These are phyloP conservation scores for Phalaenopsis aphrodite DNA, from an alignment of 106 monocot genomes.

Conservation along the genomic window DNA sequence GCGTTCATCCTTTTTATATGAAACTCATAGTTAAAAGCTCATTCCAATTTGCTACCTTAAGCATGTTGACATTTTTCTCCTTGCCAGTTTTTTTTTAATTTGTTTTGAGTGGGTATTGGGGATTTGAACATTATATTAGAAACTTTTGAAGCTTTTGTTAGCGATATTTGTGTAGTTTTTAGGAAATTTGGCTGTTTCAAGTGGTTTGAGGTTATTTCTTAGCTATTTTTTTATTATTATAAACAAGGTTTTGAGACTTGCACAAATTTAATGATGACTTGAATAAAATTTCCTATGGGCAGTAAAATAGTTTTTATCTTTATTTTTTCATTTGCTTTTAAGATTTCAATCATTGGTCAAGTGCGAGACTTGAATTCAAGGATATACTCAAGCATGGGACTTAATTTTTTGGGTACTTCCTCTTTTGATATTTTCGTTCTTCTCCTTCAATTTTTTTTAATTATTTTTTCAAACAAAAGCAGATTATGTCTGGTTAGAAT, in stretches of 20 bases:
- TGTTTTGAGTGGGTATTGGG: too few species aligned
- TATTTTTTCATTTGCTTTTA: not conserved
- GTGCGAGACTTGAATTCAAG: not conserved
- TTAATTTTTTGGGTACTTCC: not conserved
- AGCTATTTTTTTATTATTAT: not conserved
- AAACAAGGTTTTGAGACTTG: not conserved
- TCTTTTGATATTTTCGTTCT: not conserved
- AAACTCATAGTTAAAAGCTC: too few species aligned
- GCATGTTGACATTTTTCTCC: not conserved
- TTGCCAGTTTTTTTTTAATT: not conserved
- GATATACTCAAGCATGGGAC: not conserved
- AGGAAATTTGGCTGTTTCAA: not conserved
- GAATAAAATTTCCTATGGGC: not conserved
- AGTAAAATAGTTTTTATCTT: not conserved
- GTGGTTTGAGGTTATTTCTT: not conserved
- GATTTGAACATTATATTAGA: too few species aligned
- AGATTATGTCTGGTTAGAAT: too few species aligned
- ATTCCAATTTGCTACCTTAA: not conserved
- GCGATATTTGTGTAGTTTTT: not conserved
- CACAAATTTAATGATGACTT: not conserved
- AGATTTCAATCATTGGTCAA: not conserved
- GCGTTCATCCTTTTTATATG: not conserved
- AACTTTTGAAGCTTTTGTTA: too few species aligned
- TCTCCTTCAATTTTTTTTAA: not conserved
- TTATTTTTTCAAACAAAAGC: too few species aligned